Conservation (phyloP, 148 eudicot species). For the Arctostaphylos glauca region DNA sequence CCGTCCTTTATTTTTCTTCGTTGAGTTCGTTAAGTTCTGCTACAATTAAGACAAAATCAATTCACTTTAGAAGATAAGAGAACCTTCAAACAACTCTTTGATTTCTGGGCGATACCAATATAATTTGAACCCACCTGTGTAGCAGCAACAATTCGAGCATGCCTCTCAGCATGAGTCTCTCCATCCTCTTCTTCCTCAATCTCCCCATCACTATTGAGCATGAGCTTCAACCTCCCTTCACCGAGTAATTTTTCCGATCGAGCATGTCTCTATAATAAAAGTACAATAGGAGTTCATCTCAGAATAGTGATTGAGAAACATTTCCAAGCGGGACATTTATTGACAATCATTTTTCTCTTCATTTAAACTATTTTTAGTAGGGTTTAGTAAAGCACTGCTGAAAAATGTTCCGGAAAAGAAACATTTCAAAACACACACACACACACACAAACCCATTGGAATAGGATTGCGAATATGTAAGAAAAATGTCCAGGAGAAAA, state of each 20-base stretch:
- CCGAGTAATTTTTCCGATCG: conserved; percentile 70
- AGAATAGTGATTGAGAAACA: conserved; percentile 2
- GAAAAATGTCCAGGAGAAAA: not conserved
- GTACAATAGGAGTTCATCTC: not conserved
- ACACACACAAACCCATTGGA: not conserved
- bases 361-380: not conserved
- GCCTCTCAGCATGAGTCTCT: conserved; percentile 73
- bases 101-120: not conserved
- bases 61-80: not conserved
- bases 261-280: conserved; percentile 60
- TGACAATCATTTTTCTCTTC: not conserved
- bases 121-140: conserved; percentile 47
- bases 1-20: conserved; percentile 59
- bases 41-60: not conserved
- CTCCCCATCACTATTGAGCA: conserved; percentile 82
- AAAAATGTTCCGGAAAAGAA: not conserved
- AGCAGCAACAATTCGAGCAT: conserved; percentile 56
- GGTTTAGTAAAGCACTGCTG: not conserved
- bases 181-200: conserved; percentile 58
- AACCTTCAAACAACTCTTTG: conserved; percentile 8
- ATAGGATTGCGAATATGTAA: not conserved
- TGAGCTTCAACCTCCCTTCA: conserved; percentile 76
- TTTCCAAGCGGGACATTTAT: not conserved
- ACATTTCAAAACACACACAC: not conserved
- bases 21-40: conserved; percentile 24